Evolutionary conservation across 768 basidiomycete species (phyloP).

Genomic region (Suillus ampliporus): DNA sequence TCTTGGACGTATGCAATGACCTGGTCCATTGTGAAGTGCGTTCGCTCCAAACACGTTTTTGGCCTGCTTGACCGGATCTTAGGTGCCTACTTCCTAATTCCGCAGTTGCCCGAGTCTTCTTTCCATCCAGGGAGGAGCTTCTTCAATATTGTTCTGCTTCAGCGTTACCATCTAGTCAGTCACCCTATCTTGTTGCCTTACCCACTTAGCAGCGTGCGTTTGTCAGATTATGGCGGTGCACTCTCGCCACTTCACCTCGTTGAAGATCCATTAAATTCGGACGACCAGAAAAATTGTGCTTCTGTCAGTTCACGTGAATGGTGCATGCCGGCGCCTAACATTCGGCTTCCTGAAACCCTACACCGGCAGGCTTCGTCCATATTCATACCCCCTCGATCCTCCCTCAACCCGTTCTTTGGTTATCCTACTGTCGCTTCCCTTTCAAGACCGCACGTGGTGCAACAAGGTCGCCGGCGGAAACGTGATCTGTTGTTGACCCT

Average conservation of each 20-base stretch:
- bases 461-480: conserved; percentile 69
- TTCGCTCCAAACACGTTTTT: conserved; percentile 19
- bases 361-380: conserved; percentile 19
- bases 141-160: conserved; percentile 56
- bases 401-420: conserved; percentile 76
- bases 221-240: conserved; percentile 70
- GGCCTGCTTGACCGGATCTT: conserved; percentile 14
- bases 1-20: conserved; percentile 74
- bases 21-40: conserved; percentile 71
- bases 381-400: conserved; percentile 57
- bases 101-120: conserved; percentile 68
- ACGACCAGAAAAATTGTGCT: conserved; percentile 4
- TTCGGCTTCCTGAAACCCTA: background rate
- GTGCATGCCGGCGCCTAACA: background rate
- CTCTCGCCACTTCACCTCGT: conserved; percentile 57
- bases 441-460: conserved; percentile 46
- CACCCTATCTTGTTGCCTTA: background rate
- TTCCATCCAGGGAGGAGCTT: conserved; percentile 62
- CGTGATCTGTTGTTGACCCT: conserved; percentile 72
- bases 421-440: conserved; percentile 55
- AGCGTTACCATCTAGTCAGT: conserved; percentile 63
- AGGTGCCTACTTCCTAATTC: conserved; percentile 68
- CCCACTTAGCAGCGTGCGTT: background rate
- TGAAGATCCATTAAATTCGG: conserved; percentile 50
- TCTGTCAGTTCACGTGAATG: background rate